Conservation (phyloP, 2,329 filamentous ascomycete genomes). For the Huntiella omanensis region DNA sequence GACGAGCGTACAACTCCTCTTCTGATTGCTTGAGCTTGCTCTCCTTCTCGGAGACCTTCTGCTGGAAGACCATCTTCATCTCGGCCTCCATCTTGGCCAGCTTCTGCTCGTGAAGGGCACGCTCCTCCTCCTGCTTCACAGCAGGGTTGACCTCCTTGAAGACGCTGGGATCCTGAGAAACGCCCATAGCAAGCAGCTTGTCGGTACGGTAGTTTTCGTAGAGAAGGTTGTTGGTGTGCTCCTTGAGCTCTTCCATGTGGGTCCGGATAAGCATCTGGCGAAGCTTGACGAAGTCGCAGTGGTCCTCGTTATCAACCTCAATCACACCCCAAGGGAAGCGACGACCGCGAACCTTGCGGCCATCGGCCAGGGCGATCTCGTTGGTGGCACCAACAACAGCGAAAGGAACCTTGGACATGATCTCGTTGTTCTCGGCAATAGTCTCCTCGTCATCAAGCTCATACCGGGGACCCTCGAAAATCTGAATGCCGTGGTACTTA, state of each 20-base stretch:
- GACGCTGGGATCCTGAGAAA: slow-evolving; percentile 93
- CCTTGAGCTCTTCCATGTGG: slow-evolving; percentile 99
- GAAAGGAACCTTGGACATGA: slow-evolving; percentile 99
- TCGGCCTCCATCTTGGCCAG: slow-evolving; percentile 99
- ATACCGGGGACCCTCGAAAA: slow-evolving; percentile 96
- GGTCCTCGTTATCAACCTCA: slow-evolving; percentile 98
- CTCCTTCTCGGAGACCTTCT: slow-evolving; percentile 98
- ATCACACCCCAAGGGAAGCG: slow-evolving; percentile 97
- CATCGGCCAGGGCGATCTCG: slow-evolving; percentile 79
- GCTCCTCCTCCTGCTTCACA: slow-evolving; percentile 99
- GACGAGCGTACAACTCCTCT: slow-evolving; percentile 92
- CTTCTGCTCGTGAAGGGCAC: slow-evolving; percentile 95
- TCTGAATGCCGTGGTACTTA: slow-evolving; percentile 91
- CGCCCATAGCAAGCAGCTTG: slow-evolving; percentile 96
- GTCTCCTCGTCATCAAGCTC: slow-evolving; percentile 99
- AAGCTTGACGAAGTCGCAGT: slow-evolving; percentile 99
- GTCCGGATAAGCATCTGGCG: slow-evolving; percentile 99
- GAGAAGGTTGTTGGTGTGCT: slow-evolving; percentile 96
- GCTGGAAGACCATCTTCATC: slow-evolving; percentile 99
- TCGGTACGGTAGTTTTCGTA: slow-evolving; percentile 99
- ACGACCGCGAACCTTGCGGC: slow-evolving; percentile 88
- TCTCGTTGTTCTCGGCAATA: slow-evolving; percentile 98
- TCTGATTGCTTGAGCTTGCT: slow-evolving; percentile 99
- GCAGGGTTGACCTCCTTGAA: slow-evolving; percentile 99
- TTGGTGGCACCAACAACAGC: slow-evolving; percentile 93